Evolutionary conservation across 176 grass and related monocot genomes (phyloP), one percentile per base, ranked within the genome.

Genomic region (Calamus simplicifolius): DNA sequence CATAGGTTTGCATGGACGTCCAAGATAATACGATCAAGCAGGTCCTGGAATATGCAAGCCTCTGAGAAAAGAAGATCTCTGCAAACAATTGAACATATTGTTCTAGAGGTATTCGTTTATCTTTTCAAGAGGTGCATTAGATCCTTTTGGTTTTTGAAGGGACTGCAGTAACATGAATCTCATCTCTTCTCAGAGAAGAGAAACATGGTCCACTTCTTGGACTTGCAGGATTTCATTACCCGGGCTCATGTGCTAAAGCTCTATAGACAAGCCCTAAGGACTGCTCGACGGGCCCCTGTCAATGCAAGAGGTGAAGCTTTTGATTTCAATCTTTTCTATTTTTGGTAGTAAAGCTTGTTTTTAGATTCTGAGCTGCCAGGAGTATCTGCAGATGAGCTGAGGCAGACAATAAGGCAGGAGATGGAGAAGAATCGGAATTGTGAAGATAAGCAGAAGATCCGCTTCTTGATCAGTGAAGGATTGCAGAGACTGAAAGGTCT

Each of bases 391-490:
- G 93, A 83, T 74, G 87, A 98, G 31, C 54, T 98, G 76, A 92
- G 73, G 68, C 43, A 71, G 73, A 83, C 69, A 3, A 68, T 90
- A 71, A 78, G 93, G 57, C 68, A 54, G 5, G 93, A 98, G 72
- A 89, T 98, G 54, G 87, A 92, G 60, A 85, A 98, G 75, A 81
- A 92, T 82, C 64, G 72, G 54, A 48, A 75, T 27, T 98, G 79
- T 25, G 73, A 98, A 17, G 87, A 98, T 68, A 98, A 83, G 63
- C 73, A 83, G 64, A 92, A 82, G 76, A 89, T 89, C 61, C 76
- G 52, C 19, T 98, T 89, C 82, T 67, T 98, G 52, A 43, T 98
- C 29, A 89, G 84, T 27, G 93, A 98, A 77, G 93, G 87, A 28
- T 70, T 79, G 29, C 87, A 98, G 54, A 79, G 84, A 75, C 53